Conservation (phyloP, 495 filamentous ascomycete species). For the Penicillium tannophilum region DNA sequence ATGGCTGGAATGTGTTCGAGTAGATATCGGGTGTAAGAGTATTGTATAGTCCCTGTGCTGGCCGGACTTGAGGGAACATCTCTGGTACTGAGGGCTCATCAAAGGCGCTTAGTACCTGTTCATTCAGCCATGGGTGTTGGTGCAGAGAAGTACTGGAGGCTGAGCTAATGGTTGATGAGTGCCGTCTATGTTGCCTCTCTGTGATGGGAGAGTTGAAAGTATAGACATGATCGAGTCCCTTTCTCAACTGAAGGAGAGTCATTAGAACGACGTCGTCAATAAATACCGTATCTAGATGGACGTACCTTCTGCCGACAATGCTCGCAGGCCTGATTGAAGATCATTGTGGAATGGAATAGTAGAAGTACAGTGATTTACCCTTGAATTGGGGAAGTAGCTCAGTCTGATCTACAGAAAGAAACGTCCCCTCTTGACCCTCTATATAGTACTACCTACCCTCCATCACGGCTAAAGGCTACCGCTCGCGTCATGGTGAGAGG, state of each 20-base stretch:
- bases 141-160: neutral
- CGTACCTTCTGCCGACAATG: conserved; percentile 8
- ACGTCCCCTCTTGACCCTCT: neutral
- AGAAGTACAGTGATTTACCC: neutral
- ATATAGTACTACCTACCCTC: neutral
- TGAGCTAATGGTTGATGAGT: neutral
- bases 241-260: neutral
- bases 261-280: neutral
- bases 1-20: neutral
- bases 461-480: neutral
- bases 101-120: neutral
- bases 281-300: neutral
- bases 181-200: neutral
- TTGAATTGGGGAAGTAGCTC: neutral
- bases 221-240: neutral
- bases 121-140: conserved; percentile 3
- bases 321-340: conserved; percentile 6
- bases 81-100: neutral
- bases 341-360: conserved; percentile 2
- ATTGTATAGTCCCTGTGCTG: neutral
- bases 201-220: neutral
- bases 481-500: neutral
- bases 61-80: neutral
- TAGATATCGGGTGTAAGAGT: neutral
- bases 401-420: neutral